Evolutionary conservation across 2,329 filamentous ascomycete species (phyloP).

Genomic region (Elsinoe ampelina): DNA sequence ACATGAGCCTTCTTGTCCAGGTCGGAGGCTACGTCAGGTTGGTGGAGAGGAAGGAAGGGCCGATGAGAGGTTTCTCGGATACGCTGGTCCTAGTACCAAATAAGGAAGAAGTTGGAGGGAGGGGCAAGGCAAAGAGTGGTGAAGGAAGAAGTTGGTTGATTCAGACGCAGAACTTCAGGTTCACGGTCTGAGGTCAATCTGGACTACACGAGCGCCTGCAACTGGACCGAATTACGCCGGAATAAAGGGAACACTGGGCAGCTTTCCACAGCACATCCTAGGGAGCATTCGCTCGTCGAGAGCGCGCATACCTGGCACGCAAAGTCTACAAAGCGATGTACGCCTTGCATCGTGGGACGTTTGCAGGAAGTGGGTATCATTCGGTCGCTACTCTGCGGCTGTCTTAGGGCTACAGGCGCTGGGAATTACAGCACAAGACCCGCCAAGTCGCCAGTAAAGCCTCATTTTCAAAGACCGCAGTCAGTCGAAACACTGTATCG

Average conservation of each 20-base stretch:
- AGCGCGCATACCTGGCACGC: no score
- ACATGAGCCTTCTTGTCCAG: conserved; percentile 63
- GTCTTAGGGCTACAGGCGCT: no score
- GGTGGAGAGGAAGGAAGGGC: conserved; percentile 49
- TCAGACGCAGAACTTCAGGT: conserved; percentile 35
- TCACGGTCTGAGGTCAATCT: conserved; percentile 28
- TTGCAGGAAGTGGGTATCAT: no score
- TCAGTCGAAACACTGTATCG: neutral
- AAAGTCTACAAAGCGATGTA: no score
- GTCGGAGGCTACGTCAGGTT: conserved; percentile 65
- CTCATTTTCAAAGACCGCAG: neutral
- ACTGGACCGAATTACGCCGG: neutral
- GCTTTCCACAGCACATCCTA: no score
- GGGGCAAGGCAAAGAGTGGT: conserved; percentile 24
- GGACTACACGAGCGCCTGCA: neutral
- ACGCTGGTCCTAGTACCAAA: conserved; percentile 68
- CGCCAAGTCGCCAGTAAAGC: no score
- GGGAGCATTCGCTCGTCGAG: no score
- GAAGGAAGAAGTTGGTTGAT: conserved; percentile 31
- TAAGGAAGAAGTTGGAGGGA: conserved; percentile 25
- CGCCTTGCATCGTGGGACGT: no score
- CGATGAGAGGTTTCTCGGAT: conserved; percentile 66
- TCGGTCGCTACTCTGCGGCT: no score
- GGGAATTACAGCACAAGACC: no score
- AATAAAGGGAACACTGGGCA: neutral